A percentile compares a stretch with the other conserved stretches of the same genome.
Evolutionary conservation across 306 rosid species (phyloP).

Genomic region (Glycine soja): DNA sequence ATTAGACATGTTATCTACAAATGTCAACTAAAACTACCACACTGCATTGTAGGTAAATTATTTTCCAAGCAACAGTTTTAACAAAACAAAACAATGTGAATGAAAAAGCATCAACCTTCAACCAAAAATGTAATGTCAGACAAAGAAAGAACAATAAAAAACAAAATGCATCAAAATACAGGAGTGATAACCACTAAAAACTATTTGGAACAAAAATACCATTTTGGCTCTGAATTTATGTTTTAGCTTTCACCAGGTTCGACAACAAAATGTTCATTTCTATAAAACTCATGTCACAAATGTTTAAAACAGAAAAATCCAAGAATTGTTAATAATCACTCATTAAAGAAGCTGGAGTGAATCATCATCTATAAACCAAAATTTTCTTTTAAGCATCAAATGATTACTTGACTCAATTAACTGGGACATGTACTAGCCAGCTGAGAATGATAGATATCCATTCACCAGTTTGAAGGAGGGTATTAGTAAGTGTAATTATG

Average conservation of each 20-base stretch:
- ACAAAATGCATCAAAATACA: slow-evolving; percentile 20
- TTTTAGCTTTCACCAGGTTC: slow-evolving; percentile 22
- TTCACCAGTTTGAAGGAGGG: background rate
- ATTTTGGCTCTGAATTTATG: background rate
- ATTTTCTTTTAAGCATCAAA: slow-evolving; percentile 18
- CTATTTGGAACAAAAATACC: background rate
- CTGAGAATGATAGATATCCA: background rate
- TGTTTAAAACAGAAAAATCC: slow-evolving; percentile 27
- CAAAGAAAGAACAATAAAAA: slow-evolving; percentile 24
- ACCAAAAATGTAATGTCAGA: too few relatives aligned
- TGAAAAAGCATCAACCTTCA: too few relatives aligned
- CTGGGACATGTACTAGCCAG: background rate
- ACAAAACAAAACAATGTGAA: too few relatives aligned
- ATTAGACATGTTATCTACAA: too few relatives aligned
- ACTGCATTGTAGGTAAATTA: too few relatives aligned
- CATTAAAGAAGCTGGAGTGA: slow-evolving; percentile 1
- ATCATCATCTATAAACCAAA: slow-evolving; percentile 7
- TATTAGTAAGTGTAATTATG: background rate
- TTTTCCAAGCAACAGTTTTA: too few relatives aligned
- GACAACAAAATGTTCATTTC: slow-evolving; percentile 13
- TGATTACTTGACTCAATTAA: background rate
- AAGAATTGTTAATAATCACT: slow-evolving; percentile 25
- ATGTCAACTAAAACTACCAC: too few relatives aligned
- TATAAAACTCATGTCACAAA: slow-evolving; percentile 18
- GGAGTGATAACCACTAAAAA: background rate